A percentile compares a stretch with the other conserved stretches of the same genome.
phyloP scores from a whole-genome alignment of 768 basidiomycete species.

The Kwoniella sp. region DNA sequence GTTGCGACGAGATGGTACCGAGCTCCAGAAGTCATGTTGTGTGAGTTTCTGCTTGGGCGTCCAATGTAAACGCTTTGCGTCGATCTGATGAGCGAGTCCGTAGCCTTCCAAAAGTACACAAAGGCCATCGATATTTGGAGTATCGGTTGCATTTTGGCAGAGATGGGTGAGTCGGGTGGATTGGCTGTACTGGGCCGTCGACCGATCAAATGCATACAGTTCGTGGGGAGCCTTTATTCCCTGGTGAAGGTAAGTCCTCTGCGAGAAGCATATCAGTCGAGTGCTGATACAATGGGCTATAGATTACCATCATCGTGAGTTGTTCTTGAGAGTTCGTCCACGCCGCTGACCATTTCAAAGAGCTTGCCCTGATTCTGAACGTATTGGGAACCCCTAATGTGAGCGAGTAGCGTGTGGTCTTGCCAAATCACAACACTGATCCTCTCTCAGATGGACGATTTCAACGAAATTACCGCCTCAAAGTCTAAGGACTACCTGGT shows the following conservation, averaged over 20 bases:
- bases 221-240: slow-evolving; percentile 90
- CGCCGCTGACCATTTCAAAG: slow-evolving; percentile 49
- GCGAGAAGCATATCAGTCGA: background rate
- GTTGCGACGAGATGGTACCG: slow-evolving; percentile 81
- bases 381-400: slow-evolving; percentile 65
- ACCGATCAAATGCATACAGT: slow-evolving; percentile 61
- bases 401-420: too few relatives aligned
- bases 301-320: slow-evolving; percentile 66
- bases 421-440: too few relatives aligned
- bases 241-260: slow-evolving; percentile 68
- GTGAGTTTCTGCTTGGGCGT: slow-evolving; percentile 24
- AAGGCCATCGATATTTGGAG: slow-evolving; percentile 55
- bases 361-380: slow-evolving; percentile 85
- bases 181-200: too few relatives aligned
- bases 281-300: background rate
- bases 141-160: slow-evolving; percentile 49
- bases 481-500: slow-evolving; percentile 71
- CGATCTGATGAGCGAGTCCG: too few relatives aligned
- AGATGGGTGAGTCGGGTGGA: slow-evolving; percentile 25
- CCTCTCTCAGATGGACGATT: slow-evolving; percentile 80
- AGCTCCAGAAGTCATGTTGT: slow-evolving; percentile 56
- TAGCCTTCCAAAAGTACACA: slow-evolving; percentile 54
- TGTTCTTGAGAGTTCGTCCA: slow-evolving; percentile 78
- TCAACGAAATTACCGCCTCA: slow-evolving; percentile 81
- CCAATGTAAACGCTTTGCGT: background rate